A percentile compares a stretch with the other conserved stretches of the same genome.
phyloP scores from a whole-genome alignment of 352 stramenopile genomes.

The Phytophthora sp. region DNA sequence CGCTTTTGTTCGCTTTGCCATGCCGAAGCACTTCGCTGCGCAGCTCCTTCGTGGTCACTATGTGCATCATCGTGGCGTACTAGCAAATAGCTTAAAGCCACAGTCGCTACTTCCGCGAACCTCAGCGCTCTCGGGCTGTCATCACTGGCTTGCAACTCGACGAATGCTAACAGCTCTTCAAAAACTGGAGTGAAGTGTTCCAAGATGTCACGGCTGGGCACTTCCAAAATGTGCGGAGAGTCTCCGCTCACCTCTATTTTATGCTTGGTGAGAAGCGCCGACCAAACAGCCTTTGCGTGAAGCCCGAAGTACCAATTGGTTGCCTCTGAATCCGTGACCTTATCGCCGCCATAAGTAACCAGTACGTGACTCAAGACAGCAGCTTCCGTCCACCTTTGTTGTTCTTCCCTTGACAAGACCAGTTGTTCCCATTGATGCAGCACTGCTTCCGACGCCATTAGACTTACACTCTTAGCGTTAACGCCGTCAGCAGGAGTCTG shows the following conservation, averaged over 20 bases:
- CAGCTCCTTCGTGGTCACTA: neutral
- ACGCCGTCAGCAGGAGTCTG: conserved; percentile 19
- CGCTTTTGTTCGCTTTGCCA: conserved; percentile 52
- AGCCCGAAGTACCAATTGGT: conserved; percentile 51
- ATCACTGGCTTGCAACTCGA: conserved; percentile 24
- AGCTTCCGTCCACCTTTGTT: conserved; percentile 41
- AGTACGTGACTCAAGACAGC: conserved; percentile 53
- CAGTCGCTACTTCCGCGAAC: conserved; percentile 36
- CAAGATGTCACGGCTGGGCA: conserved; percentile 32
- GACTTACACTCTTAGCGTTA: neutral
- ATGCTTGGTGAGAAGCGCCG: conserved; percentile 26
- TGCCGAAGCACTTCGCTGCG: conserved; percentile 8
- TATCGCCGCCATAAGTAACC: neutral
- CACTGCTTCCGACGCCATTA: conserved; percentile 23
- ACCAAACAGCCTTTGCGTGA: conserved; percentile 57
- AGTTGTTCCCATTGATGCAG: conserved; percentile 33
- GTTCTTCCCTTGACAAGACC: conserved; percentile 25
- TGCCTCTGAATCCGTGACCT: neutral
- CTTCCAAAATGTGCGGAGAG: conserved; percentile 24
- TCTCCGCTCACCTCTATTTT: conserved; percentile 4
- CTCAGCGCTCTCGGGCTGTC: conserved; percentile 10
- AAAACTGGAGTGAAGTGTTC: conserved; percentile 42
- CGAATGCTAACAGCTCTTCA: conserved; percentile 33
- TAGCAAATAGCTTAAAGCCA: conserved; percentile 52
- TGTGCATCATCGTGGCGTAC: conserved; percentile 20